Percentiles rank a stretch among this genome's conserved stretches.
phyloP scores from a whole-genome alignment of 73 alveolate species.

The Paramecium bursaria region DNA sequence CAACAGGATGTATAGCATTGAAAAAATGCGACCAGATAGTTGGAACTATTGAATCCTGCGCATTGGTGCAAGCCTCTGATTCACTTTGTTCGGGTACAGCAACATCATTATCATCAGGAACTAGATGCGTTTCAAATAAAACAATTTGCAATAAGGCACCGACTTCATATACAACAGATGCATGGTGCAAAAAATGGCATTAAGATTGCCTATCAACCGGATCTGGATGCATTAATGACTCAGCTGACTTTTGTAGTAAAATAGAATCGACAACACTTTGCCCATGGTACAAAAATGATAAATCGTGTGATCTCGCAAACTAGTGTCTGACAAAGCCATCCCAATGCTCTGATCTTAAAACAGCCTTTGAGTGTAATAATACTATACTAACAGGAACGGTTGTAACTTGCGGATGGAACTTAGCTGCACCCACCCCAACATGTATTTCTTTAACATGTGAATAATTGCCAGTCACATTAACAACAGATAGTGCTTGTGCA shows the following conservation, averaged over 20 bases:
- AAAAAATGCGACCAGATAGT: background rate
- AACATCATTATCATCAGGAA: background rate
- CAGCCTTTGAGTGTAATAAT: too few species aligned
- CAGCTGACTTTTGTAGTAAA: background rate
- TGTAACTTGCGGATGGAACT: too few species aligned
- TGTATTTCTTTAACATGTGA: slow-evolving; percentile 32
- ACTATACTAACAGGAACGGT: too few species aligned
- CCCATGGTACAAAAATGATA: too few species aligned
- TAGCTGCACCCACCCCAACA: too few species aligned
- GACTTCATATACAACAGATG: background rate
- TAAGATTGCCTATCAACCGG: slow-evolving; percentile 11
- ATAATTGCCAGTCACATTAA: background rate
- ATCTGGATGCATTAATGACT: background rate
- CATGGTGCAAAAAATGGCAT: background rate
- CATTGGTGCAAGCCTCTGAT: background rate
- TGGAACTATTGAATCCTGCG: background rate
- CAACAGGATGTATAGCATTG: slow-evolving; percentile 9
- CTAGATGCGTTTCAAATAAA: background rate
- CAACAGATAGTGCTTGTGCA: background rate
- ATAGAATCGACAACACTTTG: background rate
- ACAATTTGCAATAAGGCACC: background rate
- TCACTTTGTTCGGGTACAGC: background rate
- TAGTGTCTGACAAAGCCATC: too few species aligned
- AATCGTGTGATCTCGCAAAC: too few species aligned
- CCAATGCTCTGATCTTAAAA: too few species aligned